Evolutionary conservation across 108 stramenopile species (phyloP), one percentile per base, ranked within the genome.

Genomic region (Conticribra guillardii): DNA sequence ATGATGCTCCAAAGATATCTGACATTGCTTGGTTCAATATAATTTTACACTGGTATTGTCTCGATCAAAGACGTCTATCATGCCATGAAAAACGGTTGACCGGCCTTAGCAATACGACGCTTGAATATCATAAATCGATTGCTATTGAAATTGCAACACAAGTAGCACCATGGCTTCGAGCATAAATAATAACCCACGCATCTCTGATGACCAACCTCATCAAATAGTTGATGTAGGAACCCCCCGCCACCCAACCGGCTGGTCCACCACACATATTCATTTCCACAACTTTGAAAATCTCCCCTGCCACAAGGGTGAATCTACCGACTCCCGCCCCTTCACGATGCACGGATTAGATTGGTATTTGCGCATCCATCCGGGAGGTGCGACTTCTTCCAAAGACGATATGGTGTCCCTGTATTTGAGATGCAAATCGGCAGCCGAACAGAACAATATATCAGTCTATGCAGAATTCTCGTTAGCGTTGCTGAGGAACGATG

Each of bases 201-300:
- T n/a, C n/a, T n/a, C n/a, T n/a, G n/a, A n/a, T n/a, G 37, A 41
- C 37, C 37, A 41, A 41, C 37, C 37, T 11, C 37, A 5, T 27
- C 66, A 67, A 67, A 55, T 37, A 33, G 32, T 71, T 41, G 53
- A 71, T 29, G 71, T 71, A 21, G 71, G 71, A 18, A 54, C 60
- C 11, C 71, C 60, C 21, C 71, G 37, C 3, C 60, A 37, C 15
- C 71, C 60, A 11, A 45, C 51, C 16, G 71, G 71, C 17, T 71
- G 71, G 71, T 51, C 50, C 4, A 37, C 44, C 4, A 58, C 58
- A 3, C 34, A 23, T 21, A 52, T 74, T 2, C 49, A 59, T 23
- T 74, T 66, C 65, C 73, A 74, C 67, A 46, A 55, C 44, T 74
- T 74, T 44, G 53, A 26, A 23, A 41, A 26, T 0, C 55, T 67